These are phyloP conservation scores for Serpula lacrymans DNA, from an alignment of 768 basidiomycete genomes.

Conservation along the genomic window DNA sequence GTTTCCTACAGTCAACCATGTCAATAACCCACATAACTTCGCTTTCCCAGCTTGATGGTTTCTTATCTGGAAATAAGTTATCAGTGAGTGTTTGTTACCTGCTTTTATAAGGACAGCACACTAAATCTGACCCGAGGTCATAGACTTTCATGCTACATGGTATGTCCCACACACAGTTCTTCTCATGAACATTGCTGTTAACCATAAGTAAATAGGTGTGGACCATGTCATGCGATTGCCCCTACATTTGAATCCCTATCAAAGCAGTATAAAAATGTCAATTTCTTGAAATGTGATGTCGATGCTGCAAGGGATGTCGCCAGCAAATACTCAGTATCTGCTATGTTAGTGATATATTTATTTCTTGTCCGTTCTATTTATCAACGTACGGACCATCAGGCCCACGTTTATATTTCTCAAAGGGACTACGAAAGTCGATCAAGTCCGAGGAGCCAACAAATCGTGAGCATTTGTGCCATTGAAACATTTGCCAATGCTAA, in stretches of 20 bases:
- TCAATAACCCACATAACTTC: slow-evolving; percentile 63
- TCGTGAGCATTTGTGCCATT: slow-evolving; percentile 38
- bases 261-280: slow-evolving; percentile 63
- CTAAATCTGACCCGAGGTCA: slow-evolving; percentile 47
- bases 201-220: slow-evolving; percentile 55
- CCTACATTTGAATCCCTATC: slow-evolving; percentile 70
- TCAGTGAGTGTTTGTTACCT: slow-evolving; percentile 42
- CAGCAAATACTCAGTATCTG: slow-evolving; percentile 54
- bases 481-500: slow-evolving; percentile 4
- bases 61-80: slow-evolving; percentile 60
- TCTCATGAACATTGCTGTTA: slow-evolving; percentile 9
- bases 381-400: slow-evolving; percentile 40
- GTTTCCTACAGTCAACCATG: slow-evolving; percentile 33
- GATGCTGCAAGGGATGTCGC: slow-evolving; percentile 72
- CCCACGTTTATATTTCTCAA: slow-evolving; percentile 82
- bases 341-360: slow-evolving; percentile 53
- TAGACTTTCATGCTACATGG: slow-evolving; percentile 88
- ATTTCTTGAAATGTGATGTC: slow-evolving; percentile 84
- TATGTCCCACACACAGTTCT: slow-evolving; percentile 22
- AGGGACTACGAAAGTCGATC: slow-evolving; percentile 62
- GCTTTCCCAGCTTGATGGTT: slow-evolving; percentile 55
- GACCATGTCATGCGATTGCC: slow-evolving; percentile 81
- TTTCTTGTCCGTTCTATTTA: not conserved
- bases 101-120: not conserved
- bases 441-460: slow-evolving; percentile 69